Conservation (phyloP, 192 early-diverging fungal species). For the Linnemannia zychae region DNA sequence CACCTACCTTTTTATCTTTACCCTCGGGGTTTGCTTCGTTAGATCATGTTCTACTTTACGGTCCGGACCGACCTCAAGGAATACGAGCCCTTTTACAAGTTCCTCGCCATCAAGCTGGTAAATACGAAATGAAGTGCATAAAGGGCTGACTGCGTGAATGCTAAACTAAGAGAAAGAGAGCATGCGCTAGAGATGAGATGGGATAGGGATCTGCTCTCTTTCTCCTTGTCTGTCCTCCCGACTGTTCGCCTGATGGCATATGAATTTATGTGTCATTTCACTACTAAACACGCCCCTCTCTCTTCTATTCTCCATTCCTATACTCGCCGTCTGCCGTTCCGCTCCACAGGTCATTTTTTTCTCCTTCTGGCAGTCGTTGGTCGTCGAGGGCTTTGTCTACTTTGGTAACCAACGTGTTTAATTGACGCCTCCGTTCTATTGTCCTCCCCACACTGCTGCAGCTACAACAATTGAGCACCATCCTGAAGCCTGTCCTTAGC, state of each 20-base stretch:
- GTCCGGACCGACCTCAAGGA: conserved; percentile 45
- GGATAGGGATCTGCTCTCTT: background rate
- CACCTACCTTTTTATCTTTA: background rate
- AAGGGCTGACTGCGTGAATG: background rate
- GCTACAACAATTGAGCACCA: background rate
- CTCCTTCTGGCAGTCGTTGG: conserved; percentile 54
- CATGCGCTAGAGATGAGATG: background rate
- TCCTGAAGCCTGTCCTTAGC: background rate
- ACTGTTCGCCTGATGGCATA: background rate
- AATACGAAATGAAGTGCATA: background rate
- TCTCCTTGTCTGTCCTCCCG: background rate
- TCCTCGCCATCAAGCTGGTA: conserved; percentile 56
- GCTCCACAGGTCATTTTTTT: conserved; percentile 54
- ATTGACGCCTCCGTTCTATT: background rate
- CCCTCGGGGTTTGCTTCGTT: background rate
- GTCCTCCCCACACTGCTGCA: background rate
- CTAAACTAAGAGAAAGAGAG: too few relatives aligned
- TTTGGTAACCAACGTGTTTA: conserved; percentile 47
- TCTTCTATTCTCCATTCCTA: background rate
- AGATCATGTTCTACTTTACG: conserved; percentile 60
- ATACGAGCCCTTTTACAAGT: conserved; percentile 54
- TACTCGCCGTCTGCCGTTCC: background rate
- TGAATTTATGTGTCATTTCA: background rate
- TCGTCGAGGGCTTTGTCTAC: conserved; percentile 50
- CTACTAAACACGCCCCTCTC: background rate